phyloP scores from a whole-genome alignment of 2,329 filamentous ascomycete genomes.

The Ascochyta pisi region DNA sequence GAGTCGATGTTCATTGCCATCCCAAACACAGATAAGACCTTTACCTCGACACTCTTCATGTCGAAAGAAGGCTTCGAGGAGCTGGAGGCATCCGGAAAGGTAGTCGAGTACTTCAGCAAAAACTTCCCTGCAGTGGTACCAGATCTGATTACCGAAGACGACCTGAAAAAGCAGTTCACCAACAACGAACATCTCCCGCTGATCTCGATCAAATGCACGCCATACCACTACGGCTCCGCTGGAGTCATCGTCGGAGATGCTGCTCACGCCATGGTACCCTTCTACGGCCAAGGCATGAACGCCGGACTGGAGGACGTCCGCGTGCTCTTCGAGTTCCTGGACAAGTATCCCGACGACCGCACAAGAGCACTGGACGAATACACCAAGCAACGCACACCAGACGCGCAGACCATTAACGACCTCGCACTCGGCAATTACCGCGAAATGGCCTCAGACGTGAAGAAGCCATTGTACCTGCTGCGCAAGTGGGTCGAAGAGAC shows the following conservation, averaged over 20 bases:
- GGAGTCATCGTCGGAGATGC: constrained; percentile 91
- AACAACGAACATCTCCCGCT: constrained; percentile 88
- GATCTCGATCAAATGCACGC: constrained; percentile 90
- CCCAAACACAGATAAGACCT: constrained; percentile 84
- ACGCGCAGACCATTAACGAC: constrained; percentile 90
- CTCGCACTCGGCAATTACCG: constrained; percentile 89
- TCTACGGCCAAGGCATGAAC: constrained; percentile 98
- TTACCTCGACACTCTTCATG: constrained; percentile 93
- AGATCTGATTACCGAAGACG: constrained; percentile 68
- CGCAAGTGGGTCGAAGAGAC: constrained; percentile 88
- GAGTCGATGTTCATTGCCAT: constrained; percentile 99
- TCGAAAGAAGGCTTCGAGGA: constrained; percentile 72
- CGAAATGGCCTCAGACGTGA: constrained; percentile 90
- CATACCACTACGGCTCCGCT: constrained; percentile 79
- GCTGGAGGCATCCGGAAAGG: constrained; percentile 67
- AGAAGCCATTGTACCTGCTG: constrained; percentile 76
- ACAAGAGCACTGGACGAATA: constrained; percentile 72
- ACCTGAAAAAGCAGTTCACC: constrained; percentile 76
- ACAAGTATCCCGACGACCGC: constrained; percentile 63
- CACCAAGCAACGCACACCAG: constrained; percentile 73
- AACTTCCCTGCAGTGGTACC: constrained; percentile 86
- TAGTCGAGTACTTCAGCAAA: constrained; percentile 77
- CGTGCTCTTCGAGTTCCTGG: constrained; percentile 82
- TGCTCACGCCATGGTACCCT: constrained; percentile 96
- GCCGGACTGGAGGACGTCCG: constrained; percentile 93